Conservation (phyloP, 768 basidiomycete species). For the Pulveroboletus frians region DNA sequence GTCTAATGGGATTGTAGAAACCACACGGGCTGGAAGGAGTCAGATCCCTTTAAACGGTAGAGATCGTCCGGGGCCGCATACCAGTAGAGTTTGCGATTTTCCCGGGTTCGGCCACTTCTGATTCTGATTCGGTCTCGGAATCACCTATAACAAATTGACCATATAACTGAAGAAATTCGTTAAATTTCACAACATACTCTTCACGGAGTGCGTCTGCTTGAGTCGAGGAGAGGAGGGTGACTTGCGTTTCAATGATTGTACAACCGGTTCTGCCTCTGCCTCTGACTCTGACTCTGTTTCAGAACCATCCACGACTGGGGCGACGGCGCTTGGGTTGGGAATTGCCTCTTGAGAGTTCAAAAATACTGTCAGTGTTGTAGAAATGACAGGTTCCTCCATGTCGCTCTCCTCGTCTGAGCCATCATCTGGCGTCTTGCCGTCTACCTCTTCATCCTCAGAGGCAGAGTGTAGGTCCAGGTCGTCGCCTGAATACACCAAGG, state of each 20-base stretch:
- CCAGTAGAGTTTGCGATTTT: slow-evolving; percentile 8
- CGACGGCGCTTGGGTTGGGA: background rate
- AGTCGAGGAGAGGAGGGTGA: slow-evolving; percentile 13
- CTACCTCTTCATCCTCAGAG: slow-evolving; percentile 36
- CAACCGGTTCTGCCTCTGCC: slow-evolving; percentile 7
- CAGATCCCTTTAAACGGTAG: background rate
- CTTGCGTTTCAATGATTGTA: slow-evolving; percentile 20
- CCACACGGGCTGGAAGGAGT: background rate
- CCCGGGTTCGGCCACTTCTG: slow-evolving; percentile 23
- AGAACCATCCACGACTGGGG: slow-evolving; percentile 18
- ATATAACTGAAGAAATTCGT: background rate
- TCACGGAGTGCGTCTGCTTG: slow-evolving; percentile 4
- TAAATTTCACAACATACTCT: slow-evolving; percentile 13
- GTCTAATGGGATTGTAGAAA: slow-evolving; percentile 8
- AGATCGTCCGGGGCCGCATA: slow-evolving; percentile 16
- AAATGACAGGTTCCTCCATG: slow-evolving; percentile 15
- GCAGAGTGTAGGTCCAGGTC: slow-evolving; percentile 50
- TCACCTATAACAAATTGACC: slow-evolving; percentile 22
- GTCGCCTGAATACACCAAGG: slow-evolving; percentile 24
- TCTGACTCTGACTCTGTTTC: slow-evolving; percentile 34
- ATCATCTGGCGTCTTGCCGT: slow-evolving; percentile 16
- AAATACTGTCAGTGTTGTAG: slow-evolving; percentile 20
- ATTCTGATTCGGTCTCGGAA: slow-evolving; percentile 46
- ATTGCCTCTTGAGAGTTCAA: slow-evolving; percentile 5
- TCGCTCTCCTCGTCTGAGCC: slow-evolving; percentile 25